Base-by-base conservation (phyloP, 495 filamentous ascomycete genomes). In the Talaromyces wortmannii region DNA sequence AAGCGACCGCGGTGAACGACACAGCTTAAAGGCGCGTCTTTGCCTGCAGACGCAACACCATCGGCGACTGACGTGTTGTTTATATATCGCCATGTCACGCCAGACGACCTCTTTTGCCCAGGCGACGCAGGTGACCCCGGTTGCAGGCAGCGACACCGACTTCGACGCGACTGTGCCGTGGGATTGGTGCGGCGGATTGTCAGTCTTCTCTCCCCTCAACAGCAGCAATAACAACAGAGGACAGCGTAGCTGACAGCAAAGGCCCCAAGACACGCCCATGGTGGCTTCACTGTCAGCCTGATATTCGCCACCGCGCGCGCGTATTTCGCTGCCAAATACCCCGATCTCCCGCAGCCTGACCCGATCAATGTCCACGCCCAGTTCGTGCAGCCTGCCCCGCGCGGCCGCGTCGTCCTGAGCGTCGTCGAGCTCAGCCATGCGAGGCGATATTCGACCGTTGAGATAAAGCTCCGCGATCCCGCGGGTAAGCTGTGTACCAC, bases 171-270 rank as follows among this genome's bases (percentile, higher is more conserved):
- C 50, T 2, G 42, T 52, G 3, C 32, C 13, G 32, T 52, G 50
- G 50, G 50, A 52, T 16, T 52, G 50, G 50, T 52, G 50, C n/a
- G 50, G 50, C 32, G 32, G 18, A 17, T 4, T 52, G 50, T 52
- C 17, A 52, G 50, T 52, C 12, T 51, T 36, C 47, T 49, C 47
- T 0, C 23, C 23, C 23, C 23, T 23, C 23, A 23, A 23, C 23
- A 23, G 23, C 23, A 23, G 23, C 23, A 1, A 23, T 23, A 2
- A 23, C 23, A 23, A 23, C 31, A 17, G 17, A 8, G 3, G 3
- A n/a, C 30, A 36, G 11, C 7, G 8, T 50, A 15, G 12, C 48
- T 10, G 30, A 1, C 7, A 33, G 11, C 48, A 32, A 0, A 32
- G 15, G 3, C 15, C 13, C 13, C 16, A 16, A 52, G 50, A 44